Evolutionary conservation across 305 asterid genomes (phyloP), one percentile per base, ranked within the genome.

Genomic region (Fraxinus albicans): DNA sequence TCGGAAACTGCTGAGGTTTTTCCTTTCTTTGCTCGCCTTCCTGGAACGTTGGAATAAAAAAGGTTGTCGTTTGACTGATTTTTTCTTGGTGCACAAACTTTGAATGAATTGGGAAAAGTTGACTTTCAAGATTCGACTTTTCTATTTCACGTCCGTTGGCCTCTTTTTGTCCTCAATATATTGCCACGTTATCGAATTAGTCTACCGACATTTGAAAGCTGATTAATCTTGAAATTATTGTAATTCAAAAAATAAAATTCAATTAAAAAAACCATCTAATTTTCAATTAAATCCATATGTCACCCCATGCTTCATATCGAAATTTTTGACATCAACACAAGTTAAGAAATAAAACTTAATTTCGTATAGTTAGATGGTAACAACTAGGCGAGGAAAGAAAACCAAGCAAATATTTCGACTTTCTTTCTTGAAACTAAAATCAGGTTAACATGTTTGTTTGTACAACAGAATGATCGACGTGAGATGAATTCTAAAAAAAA

Each of bases 1-100:
- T 78, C 81, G 79, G 70, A 79, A 82, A 85, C 80, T 67, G 80
- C 36, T 31, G 60, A 77, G 29, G 58, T 77, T 72, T 82, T 70
- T 80, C 84, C 85, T 63, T 40, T 80, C 72, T 78, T 81, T n/a
- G 65, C 80, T 31, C 44, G 70, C 25, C 2, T 12, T 69, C 3
- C 12, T 13, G 75, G 40, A 69, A 69, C 40, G 75, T 69, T 69
- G 75, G 38, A 8, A 17, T 1, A 3, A 6, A 35, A 35, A 4
- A 4, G 38, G 38, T 36, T 36, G 1, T 36, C 8, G 40, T 65
- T 65, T 9, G 73, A 65, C 73, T 25, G 35, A 9, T 65, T 65
- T 42, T 40, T 10, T 27, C 29, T 1, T 6, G 35, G 4, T 38
- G 17, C 73, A 67, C 36, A 17, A 10, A 67, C 3, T 67, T 40